Evolutionary conservation across 768 basidiomycete species (phyloP).

Genomic region (Clathrus columnatus): DNA sequence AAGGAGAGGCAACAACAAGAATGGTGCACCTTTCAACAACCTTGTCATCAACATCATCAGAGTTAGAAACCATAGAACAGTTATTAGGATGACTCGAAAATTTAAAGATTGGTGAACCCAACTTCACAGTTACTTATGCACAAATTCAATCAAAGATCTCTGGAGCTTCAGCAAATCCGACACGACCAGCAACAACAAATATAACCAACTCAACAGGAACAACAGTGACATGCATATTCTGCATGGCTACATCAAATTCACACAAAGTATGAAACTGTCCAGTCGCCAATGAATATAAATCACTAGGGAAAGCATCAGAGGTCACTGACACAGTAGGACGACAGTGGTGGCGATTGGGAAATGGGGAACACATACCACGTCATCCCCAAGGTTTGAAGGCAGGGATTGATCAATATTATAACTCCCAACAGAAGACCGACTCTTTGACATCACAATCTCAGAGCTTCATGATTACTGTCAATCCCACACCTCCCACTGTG

Average conservation of each 20-base stretch:
- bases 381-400: conserved; percentile 1
- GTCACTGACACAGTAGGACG: not conserved
- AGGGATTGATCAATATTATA: not conserved
- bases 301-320: not conserved
- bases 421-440: not conserved
- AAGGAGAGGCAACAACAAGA: too few species aligned
- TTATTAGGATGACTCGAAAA: too few species aligned
- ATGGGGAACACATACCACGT: not conserved
- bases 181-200: not conserved
- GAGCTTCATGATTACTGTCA: not conserved
- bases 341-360: not conserved
- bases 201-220: not conserved
- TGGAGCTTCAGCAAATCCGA: not conserved
- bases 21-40: too few species aligned
- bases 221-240: not conserved
- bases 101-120: not conserved
- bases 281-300: not conserved
- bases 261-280: not conserved
- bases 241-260: not conserved
- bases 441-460: not conserved
- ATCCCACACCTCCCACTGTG: not conserved
- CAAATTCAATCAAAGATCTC: too few species aligned
- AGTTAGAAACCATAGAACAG: too few species aligned
- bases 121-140: too few species aligned
- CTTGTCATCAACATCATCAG: too few species aligned